These are phyloP conservation scores for Pyrus communis DNA, from an alignment of 306 rosid genomes.

Conservation along the genomic window DNA sequence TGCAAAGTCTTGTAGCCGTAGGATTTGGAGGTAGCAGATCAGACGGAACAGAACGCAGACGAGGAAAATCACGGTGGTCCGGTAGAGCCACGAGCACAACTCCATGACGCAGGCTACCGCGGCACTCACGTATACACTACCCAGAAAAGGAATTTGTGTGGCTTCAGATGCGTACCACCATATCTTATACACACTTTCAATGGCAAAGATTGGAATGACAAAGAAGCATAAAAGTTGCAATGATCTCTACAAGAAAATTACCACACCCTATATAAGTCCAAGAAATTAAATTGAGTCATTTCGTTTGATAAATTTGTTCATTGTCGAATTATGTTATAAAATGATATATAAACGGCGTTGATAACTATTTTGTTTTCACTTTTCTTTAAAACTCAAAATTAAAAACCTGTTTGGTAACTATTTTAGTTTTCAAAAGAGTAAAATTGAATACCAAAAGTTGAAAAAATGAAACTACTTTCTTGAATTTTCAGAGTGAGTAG, in stretches of 20 bases:
- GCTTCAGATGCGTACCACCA: conserved; percentile 98
- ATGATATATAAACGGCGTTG: too few relatives aligned
- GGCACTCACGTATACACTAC: conserved; percentile 58
- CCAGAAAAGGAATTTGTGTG: conserved; percentile 66
- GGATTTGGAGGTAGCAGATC: conserved; percentile 81
- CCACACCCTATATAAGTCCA: not conserved
- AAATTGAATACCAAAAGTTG: too few relatives aligned
- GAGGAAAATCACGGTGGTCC: conserved; percentile 61
- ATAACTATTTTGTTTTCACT: too few relatives aligned
- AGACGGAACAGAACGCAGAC: conserved; percentile 85
- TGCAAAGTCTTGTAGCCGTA: conserved; percentile 71
- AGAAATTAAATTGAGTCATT: not conserved
- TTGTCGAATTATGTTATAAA: too few relatives aligned
- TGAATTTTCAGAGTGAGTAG: too few relatives aligned
- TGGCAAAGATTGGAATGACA: conserved; percentile 60
- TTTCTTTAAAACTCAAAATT: too few relatives aligned
- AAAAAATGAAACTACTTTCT: too few relatives aligned
- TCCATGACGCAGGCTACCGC: conserved; percentile 64
- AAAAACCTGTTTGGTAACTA: too few relatives aligned
- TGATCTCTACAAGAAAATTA: conserved; percentile 46
- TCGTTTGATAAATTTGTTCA: too few relatives aligned
- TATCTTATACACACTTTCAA: conserved; percentile 75
- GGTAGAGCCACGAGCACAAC: conserved; percentile 73
- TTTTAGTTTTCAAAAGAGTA: too few relatives aligned
- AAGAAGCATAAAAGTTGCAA: conserved; percentile 39